Evolutionary conservation across 352 stramenopile species (phyloP), one percentile per base, ranked within the genome.

Genomic region (Phytophthora fragariae): DNA sequence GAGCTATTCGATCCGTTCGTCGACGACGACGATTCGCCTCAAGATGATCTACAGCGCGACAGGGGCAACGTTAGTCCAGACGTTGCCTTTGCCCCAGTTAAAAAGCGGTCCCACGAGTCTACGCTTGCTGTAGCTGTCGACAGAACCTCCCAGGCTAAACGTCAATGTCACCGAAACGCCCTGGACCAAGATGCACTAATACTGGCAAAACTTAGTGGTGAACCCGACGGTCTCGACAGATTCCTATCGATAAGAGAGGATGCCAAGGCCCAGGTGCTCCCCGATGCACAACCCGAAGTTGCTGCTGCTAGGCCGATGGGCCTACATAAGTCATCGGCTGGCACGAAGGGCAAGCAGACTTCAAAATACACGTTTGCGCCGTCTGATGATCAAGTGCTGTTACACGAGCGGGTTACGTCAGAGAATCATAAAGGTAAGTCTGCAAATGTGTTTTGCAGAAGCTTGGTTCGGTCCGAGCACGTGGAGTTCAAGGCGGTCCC

Each of bases 111-210:
- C 19, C 19, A 21, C 19, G 19, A 21, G 19, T 21, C 19, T 21
- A 21, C 19, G 19, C 19, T 21, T 21, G 19, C 19, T 21, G 19
- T 21, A 21, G 19, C 19, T 21, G 19, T 21, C 19, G 19, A 21
- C 19, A 21, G 19, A 21, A 21, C 35, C 27, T 35, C 49, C 6
- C 31, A 46, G 24, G 21, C 19, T 56, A 59, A 60, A 17, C 15
- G 44, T 1, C 49, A 57, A 52, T n/a, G 54, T 14, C 12, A 37
- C 6, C 62, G 41, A 57, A 9, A 4, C 9, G 54, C 62, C 14
- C 39, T 58, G n/a, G 49, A 62, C 33, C 24, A 54, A 47, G 54
- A 69, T 17, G 62, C 62, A 24, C 24, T 35, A 11, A 62, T 62
- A 49, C 1, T 69, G 27, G 41, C 41, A 29, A 62, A 58, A 49